Evolutionary conservation across 202 grass and related monocot genomes (phyloP), one percentile per base, ranked within the genome.

Genomic region (Setaria italica): DNA sequence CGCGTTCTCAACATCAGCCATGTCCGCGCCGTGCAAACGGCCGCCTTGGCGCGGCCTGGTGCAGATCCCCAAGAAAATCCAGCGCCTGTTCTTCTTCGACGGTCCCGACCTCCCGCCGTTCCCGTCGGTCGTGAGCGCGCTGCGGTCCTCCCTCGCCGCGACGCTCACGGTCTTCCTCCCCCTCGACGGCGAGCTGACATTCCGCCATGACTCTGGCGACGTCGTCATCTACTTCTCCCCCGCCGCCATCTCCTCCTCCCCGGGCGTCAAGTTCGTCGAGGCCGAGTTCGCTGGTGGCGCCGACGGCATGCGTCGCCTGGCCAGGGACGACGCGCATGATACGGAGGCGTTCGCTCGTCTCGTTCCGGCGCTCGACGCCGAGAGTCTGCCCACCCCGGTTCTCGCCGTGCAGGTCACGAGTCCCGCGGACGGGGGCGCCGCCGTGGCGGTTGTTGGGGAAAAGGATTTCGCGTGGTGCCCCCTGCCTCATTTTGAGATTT

Each of bases 351-450:
- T 92, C 73, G 11, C 1, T 35, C 33, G 43, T 50, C 83, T 92
- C 4, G 84, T 87, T 1, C 88, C 88, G 45, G 80, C 68, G 4
- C 32, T 92, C 12, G 81, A 79, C 0, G 29, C 4, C 3, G 0
- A 0, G 5, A 7, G 72, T 20, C 76, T 92, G 3, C 91, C 88
- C 0, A 35, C 63, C 0, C 80, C 76, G 11, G 54, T 90, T 0
- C 66, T 89, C 10, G 64, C 91, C 57, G 84, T 84, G 34, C 87
- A 92, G 84, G 88, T 88, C 11, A 83, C 85, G 6, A 47, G 68
- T 70, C n/a, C 70, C 9, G 75, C 55, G 2, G 37, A 41, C 71
- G 71, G 14, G 0, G 71, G 8, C 48, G 48, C 25, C 19, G 48
- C 37, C 3, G 80, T 90, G 33, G 88, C 81, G 0, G 3, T 92